A percentile compares a stretch with the other conserved stretches of the same genome.
These are phyloP conservation scores for Epichloe brachyelytri DNA, from an alignment of 2,329 filamentous ascomycete species.

Conservation along the genomic window DNA sequence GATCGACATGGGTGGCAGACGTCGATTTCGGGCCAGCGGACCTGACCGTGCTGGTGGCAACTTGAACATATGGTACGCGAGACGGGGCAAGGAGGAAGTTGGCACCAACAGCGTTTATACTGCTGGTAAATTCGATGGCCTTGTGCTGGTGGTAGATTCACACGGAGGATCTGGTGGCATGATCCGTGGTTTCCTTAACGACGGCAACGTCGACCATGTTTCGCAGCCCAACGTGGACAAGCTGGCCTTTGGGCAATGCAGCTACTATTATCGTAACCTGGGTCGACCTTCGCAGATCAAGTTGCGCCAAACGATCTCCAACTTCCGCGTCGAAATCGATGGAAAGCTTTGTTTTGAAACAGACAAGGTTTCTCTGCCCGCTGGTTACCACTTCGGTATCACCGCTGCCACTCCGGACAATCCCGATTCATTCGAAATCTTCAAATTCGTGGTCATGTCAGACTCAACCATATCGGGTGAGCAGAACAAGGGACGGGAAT, in stretches of 20 bases:
- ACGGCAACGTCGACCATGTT: conserved; percentile 70
- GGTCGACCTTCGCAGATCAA: conserved; percentile 72
- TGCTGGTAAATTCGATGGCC: conserved; percentile 73
- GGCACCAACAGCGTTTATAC: conserved; percentile 73
- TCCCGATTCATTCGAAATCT: conserved; percentile 88
- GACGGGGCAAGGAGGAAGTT: conserved; percentile 51
- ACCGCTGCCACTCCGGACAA: conserved; percentile 81
- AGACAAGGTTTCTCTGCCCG: conserved; percentile 62
- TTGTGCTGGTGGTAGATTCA: conserved; percentile 75
- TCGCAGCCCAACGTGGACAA: conserved; percentile 65
- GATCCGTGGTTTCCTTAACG: conserved; percentile 86
- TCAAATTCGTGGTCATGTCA: conserved; percentile 67
- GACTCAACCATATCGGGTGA: conserved; percentile 24
- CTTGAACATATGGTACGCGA: conserved; percentile 84
- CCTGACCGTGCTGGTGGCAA: conserved; percentile 79
- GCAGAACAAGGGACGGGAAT: conserved; percentile 5
- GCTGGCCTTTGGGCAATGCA: conserved; percentile 86
- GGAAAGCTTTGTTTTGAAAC: conserved; percentile 73
- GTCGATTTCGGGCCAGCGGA: conserved; percentile 80
- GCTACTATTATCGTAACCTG: conserved; percentile 81
- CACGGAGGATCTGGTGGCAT: conserved; percentile 67
- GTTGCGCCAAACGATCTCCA: conserved; percentile 48
- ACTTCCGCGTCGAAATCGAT: conserved; percentile 71
- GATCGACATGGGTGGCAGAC: conserved; percentile 67
- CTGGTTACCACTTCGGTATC: conserved; percentile 74